Evolutionary conservation across 768 basidiomycete species (phyloP), one percentile per base, ranked within the genome.

Genomic region (Tephrocybe sp.): DNA sequence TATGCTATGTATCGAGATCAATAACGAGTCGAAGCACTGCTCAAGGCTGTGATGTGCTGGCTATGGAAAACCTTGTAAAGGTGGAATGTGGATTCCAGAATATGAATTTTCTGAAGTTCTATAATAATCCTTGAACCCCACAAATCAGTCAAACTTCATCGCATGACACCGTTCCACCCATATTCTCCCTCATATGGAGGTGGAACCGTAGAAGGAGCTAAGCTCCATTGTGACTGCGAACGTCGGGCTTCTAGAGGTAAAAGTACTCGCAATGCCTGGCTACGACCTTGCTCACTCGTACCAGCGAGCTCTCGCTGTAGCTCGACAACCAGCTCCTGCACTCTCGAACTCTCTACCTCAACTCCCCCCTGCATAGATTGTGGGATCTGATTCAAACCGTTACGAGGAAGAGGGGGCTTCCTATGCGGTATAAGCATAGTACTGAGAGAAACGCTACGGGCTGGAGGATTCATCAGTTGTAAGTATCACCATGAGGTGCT

Each of bases 241-340:
- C 28, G 28, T 30, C 11, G 28, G 11, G 28, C 5, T 5, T 36
- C 34, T 14, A 14, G 7, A 12, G 34, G 34, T 12, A 36, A 4
- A 36, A 48, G 17, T 2, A 11, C 23, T 11, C 36, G 7, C n/a
- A 48, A 28, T 4, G 37, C 23, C 8, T 7, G 15, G 17, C n/a
- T 48, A 4, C 46, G 9, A 3, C 37, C 25, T 17, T 48, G 36
- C 8, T 25, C 26, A 30, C 37, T 39, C 15, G 46, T 39, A 2
- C 23, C 37, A 14, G 46, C 46, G 10, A 48, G 37, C 23, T 48
- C 46, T 11, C 46, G 36, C 17, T 28, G 46, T 6, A 48, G 46
- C 37, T 48, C 46, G 4, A 26, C 20, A 4, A 39, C 46, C 7
- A 48, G 36, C 36, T 17, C 46, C 15, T 39, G 46, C 3, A 48